Conservation (phyloP, 441 rosid species). For the Adansonia gregorii region DNA sequence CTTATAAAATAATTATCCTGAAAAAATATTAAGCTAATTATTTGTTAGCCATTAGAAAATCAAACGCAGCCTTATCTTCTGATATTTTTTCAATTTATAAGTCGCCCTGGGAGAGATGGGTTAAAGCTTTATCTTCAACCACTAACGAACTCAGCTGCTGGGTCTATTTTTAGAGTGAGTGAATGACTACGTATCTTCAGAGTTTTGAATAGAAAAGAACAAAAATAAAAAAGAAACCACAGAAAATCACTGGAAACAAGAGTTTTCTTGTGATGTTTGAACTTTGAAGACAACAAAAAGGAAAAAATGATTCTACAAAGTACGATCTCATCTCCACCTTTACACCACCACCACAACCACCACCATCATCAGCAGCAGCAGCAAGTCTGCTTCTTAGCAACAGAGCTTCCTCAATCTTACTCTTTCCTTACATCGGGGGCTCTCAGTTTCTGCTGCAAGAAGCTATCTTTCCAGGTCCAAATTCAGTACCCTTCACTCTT, state of each 20-base stretch:
- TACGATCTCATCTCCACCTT: conserved; percentile 49
- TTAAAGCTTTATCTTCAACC: background rate
- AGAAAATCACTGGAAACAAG: background rate
- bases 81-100: background rate
- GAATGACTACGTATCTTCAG: background rate
- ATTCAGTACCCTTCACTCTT: background rate
- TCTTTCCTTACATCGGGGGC: conserved; percentile 41
- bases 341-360: conserved; percentile 32
- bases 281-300: conserved; percentile 1
- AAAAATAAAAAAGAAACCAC: background rate
- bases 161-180: background rate
- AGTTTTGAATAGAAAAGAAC: background rate
- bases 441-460: conserved; percentile 36
- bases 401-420: conserved; percentile 27
- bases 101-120: background rate
- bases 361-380: too few relatives aligned
- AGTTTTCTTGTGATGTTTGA: background rate
- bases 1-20: too few relatives aligned
- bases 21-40: too few relatives aligned
- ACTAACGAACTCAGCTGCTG: background rate
- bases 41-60: background rate
- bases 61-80: conserved; percentile 5
- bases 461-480: conserved; percentile 52
- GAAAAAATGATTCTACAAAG: conserved; percentile 54
- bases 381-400: conserved; percentile 18